Base-by-base conservation (phyloP, 2,329 filamentous ascomycete genomes). In the Aspergillus carbonarius region DNA sequence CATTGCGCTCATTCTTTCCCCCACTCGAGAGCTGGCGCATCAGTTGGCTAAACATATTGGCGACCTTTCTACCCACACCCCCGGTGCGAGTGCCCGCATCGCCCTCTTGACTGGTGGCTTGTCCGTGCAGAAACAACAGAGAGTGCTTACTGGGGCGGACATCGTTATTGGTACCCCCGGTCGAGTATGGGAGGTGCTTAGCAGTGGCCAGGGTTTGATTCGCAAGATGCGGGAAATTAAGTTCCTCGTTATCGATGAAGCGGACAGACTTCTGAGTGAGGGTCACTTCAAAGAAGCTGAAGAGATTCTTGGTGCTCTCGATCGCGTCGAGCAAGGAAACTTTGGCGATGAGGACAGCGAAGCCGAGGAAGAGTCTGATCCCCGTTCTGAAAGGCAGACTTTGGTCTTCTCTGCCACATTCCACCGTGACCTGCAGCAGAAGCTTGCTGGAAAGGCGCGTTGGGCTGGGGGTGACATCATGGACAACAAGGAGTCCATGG, bases 321-420 rank as follows among this genome's bases (percentile, higher is more conserved):
- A 97, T 68, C 83, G 87, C 27, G 78, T 83, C 39, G 81, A 83
- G 20, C 80, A 69, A n/a, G 70, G 69, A 20, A 71, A 70, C 13
- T 63, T 70, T 27, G 72, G 71, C 15, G 62, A 59, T 17, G 65
- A 70, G 32, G 66, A 71, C 12, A 60, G 68, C 2, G 55, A 62
- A 5, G 61, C 63, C n/a, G 81, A 81, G 1, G 79, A 82, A 4
- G 79, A 82, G 9, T 75, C 75, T 6, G 58, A 63, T 17, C 42
- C 62, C 15, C 54, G 55, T 25, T 55, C 64, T 9, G 61, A 42
- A 70, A 83, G 93, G 40, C 95, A 99, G 72, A 98, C 93, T 0
- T 83, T 99, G 0, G 92, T 99, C 18, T 99, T 99, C 75, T 98
- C 95, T 0, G 95, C 95, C 0, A 99, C 95, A 0, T 96, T 99